Evolutionary conservation across 805 yeast genomes (phyloP), one percentile per base, ranked within the genome.

Genomic region (Metschnikowia orientalis): DNA sequence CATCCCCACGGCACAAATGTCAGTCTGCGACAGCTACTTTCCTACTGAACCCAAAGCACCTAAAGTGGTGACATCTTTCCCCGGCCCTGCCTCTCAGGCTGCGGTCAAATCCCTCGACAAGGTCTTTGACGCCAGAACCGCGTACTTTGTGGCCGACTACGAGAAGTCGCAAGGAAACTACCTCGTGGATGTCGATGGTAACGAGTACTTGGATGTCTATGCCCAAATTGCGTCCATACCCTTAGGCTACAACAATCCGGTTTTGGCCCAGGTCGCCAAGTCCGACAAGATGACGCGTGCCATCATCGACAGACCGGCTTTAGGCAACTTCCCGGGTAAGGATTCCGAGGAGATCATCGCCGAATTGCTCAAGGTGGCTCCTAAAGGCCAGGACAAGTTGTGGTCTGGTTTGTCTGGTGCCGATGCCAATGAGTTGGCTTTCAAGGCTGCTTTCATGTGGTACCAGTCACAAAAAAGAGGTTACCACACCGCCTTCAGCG

Each of bases 321-420:
- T 81, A 40, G 92, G 90, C 24, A 53, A 53, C 45, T 54, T 50
- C 37, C 57, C 57, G 34, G 78, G 85, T 43, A 60, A 57, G 38
- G 88, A 82, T 50, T 68, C 71, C 39, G 76, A 76, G 54, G 81
- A 78, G 27, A 71, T 85, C 45, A 45, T 70, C 26, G 41, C 41
- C n/a, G 67, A 51, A 11, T 47, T 66, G 36, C 63, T 83, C 45
- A 70, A 77, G 41, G 78, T 70, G 47, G 95, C 95, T 33, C 95
- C 95, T 53, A 74, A 75, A 57, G 89, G 88, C 44, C 81, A 79
- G 62, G 71, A 67, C 48, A 66, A 74, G 48, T 74, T 86, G 36
- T 86, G 92, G 89, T 73, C 82, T 18, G 90, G 83, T 30, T 66
- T 84, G 44, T 76, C 88, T 12, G 95, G 95, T 45, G 85, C 92